These are phyloP conservation scores for Mycena haematopus DNA, from an alignment of 768 basidiomycete species.

Conservation along the genomic window DNA sequence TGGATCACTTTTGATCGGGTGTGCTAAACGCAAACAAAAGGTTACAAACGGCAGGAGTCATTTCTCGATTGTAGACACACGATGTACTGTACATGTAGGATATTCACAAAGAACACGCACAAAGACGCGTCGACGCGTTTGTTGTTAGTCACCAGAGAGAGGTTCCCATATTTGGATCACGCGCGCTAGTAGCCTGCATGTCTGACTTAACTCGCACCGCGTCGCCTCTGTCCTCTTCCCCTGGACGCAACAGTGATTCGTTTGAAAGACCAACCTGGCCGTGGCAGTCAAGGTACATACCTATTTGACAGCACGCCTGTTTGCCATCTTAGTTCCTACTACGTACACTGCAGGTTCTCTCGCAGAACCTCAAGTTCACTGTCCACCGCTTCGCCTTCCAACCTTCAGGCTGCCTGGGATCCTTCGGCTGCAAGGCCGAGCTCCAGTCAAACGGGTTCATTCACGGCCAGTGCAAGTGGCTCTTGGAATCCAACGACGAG, in stretches of 20 bases:
- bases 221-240: slow-evolving; percentile 50
- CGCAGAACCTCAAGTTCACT: slow-evolving; percentile 25
- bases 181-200: slow-evolving; percentile 36
- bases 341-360: slow-evolving; percentile 30
- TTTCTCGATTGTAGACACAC: background rate
- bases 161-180: slow-evolving; percentile 10
- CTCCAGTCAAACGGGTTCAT: slow-evolving; percentile 33
- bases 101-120: background rate
- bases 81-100: background rate
- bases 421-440: slow-evolving; percentile 34
- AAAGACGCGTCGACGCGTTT: background rate
- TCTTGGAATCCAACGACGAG: slow-evolving; percentile 33
- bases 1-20: no score
- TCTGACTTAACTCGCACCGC: slow-evolving; percentile 47
- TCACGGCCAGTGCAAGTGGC: slow-evolving; percentile 28
- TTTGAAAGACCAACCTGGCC: slow-evolving; percentile 68
- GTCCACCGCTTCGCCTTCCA: slow-evolving; percentile 22
- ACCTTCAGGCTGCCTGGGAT: slow-evolving; percentile 36
- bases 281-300: slow-evolving; percentile 43
- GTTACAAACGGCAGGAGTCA: background rate
- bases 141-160: background rate
- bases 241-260: slow-evolving; percentile 48
- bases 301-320: background rate
- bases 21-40: background rate
- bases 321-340: slow-evolving; percentile 36